Percentiles rank a stretch among this genome's conserved stretches.
These are phyloP conservation scores for Erysimum pusillum DNA, from an alignment of 441 rosid genomes.

Conservation along the genomic window DNA sequence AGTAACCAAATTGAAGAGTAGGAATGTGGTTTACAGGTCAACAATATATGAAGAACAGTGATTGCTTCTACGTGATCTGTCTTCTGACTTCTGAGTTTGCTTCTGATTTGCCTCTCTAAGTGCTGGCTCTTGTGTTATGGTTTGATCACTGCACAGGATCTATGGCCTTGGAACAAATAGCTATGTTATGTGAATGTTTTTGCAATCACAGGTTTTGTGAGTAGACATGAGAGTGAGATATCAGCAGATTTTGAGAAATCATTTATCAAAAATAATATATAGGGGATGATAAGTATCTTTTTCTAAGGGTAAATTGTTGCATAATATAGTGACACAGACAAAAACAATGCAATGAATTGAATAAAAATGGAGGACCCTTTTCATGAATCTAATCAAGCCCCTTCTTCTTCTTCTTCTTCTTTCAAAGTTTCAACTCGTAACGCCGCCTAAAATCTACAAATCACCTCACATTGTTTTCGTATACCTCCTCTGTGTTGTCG, in stretches of 20 bases:
- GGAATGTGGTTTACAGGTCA: too few relatives aligned
- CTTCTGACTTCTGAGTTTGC: too few relatives aligned
- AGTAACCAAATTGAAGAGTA: too few relatives aligned
- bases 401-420: slow-evolving; percentile 16
- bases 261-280: neutral
- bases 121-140: too few relatives aligned
- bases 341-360: slow-evolving; percentile 46
- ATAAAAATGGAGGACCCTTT: slow-evolving; percentile 36
- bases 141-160: too few relatives aligned
- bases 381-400: slow-evolving; percentile 28
- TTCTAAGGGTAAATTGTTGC: neutral
- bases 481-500: slow-evolving; percentile 30
- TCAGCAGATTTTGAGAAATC: neutral
- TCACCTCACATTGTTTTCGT: slow-evolving; percentile 32
- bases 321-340: too few relatives aligned
- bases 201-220: neutral
- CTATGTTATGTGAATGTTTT: neutral
- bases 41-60: too few relatives aligned
- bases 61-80: too few relatives aligned
- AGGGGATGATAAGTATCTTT: neutral
- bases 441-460: slow-evolving; percentile 40
- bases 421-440: slow-evolving; percentile 34
- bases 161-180: too few relatives aligned
- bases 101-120: too few relatives aligned
- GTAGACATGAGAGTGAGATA: neutral